Conservation (phyloP, 1,284 basidiomycete species). For the Trametes polyzona region DNA sequence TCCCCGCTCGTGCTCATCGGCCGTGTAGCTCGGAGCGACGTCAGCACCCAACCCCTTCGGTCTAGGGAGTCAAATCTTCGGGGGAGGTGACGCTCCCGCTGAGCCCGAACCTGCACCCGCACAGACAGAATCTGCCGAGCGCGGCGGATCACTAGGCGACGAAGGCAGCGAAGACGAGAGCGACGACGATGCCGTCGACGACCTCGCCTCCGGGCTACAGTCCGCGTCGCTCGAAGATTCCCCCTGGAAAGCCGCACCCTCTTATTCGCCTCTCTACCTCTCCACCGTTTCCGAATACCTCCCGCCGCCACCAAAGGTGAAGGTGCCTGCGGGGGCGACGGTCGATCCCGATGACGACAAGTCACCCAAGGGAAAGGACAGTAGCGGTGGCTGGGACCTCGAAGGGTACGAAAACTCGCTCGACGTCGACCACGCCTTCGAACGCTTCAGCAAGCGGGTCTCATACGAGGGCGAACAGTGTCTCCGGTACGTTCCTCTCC, state of each 20-base stretch:
- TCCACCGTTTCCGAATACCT: conserved; percentile 75
- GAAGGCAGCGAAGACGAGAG: conserved; percentile 36
- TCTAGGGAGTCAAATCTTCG: conserved; percentile 68
- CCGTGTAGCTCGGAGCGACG: conserved; percentile 26
- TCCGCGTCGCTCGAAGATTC: conserved; percentile 59
- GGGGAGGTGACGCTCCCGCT: conserved; percentile 31
- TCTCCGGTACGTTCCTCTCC: conserved; percentile 56
- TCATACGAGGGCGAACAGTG: conserved; percentile 74
- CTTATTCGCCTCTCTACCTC: conserved; percentile 70
- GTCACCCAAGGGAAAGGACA: conserved; percentile 42
- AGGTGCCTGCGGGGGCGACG: conserved; percentile 44
- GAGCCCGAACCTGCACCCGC: conserved; percentile 20
- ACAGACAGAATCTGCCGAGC: conserved; percentile 15
- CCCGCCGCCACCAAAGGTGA: conserved; percentile 56
- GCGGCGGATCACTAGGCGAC: conserved; percentile 10
- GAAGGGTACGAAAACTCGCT: conserved; percentile 82
- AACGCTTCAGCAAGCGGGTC: conserved; percentile 75
- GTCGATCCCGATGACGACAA: conserved; percentile 47
- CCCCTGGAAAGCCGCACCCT: conserved; percentile 63
- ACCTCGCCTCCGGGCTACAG: conserved; percentile 62
- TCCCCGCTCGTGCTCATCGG: neutral
- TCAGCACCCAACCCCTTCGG: conserved; percentile 46
- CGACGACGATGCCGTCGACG: conserved; percentile 42
- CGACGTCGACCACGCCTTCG: conserved; percentile 77
- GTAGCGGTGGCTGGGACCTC: conserved; percentile 52